A percentile compares a stretch with the other conserved stretches of the same genome.
Conservation (phyloP, 805 yeast species). For the Kregervanrija delftensis region DNA sequence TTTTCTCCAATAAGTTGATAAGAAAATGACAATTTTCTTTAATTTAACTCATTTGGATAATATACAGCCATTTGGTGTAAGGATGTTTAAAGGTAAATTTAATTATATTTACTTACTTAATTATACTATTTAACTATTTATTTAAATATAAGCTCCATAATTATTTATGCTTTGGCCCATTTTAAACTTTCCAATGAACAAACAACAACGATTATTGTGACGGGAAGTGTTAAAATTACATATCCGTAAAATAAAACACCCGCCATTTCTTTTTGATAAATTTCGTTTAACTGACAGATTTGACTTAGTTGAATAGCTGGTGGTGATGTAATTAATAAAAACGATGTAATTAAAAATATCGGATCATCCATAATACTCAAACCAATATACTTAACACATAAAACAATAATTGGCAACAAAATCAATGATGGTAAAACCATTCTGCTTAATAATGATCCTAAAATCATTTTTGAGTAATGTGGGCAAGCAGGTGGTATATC, state of each 20-base stretch:
- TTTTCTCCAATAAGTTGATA: too few species aligned
- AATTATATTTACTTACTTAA: too few species aligned
- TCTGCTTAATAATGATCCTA: conserved; percentile 67
- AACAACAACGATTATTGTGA: conserved; percentile 66
- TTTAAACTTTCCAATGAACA: conserved; percentile 50
- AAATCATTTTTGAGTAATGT: conserved; percentile 53
- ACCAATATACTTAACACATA: conserved; percentile 55
- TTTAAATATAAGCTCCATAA: not conserved
- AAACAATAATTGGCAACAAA: conserved; percentile 59
- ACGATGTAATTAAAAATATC: conserved; percentile 69
- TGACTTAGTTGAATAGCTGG: conserved; percentile 82
- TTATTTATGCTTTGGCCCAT: conserved; percentile 22
- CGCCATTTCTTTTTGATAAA: conserved; percentile 77
- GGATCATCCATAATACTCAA: conserved; percentile 75
- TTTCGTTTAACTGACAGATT: conserved; percentile 68
- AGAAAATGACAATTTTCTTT: too few species aligned
- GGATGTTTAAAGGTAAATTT: too few species aligned
- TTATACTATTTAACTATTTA: not conserved
- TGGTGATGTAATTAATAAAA: conserved; percentile 68
- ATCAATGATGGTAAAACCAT: conserved; percentile 72
- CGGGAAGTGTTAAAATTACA: conserved; percentile 67
- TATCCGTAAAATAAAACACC: conserved; percentile 81
- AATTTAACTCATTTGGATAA: too few species aligned
- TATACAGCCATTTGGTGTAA: too few species aligned
- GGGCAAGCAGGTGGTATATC: conserved; percentile 63